A percentile compares a stretch with the other conserved stretches of the same genome.
Evolutionary conservation across 768 basidiomycete species (phyloP).

Genomic region (Leccinum obscurum): DNA sequence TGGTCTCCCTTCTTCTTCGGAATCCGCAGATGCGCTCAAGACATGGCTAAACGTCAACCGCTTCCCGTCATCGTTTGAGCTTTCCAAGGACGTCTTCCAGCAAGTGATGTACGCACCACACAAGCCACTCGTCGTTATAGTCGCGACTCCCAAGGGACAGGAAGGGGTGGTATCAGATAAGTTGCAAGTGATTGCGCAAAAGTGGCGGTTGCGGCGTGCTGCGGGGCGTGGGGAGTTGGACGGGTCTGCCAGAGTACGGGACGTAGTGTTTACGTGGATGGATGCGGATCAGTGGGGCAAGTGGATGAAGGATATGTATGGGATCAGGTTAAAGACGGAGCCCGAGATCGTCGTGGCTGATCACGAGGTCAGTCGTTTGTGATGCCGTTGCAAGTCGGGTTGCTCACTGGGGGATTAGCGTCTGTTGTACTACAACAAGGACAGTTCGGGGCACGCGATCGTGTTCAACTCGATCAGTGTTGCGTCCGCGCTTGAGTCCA

Average conservation of each 20-base stretch:
- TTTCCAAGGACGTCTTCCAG: constrained; percentile 79
- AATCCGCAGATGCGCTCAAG: constrained; percentile 25
- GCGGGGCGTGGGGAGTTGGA: background rate
- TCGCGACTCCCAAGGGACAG: constrained; percentile 42
- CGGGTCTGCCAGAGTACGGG: constrained; percentile 29
- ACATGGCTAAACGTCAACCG: constrained; percentile 69
- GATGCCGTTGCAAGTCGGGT: background rate
- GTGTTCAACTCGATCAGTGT: constrained; percentile 56
- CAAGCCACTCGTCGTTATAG: constrained; percentile 77
- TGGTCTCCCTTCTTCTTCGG: constrained; percentile 9
- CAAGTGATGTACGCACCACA: constrained; percentile 82
- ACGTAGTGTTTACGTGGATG: constrained; percentile 89
- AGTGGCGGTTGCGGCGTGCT: constrained; percentile 48
- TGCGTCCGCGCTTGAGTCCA: constrained; percentile 70
- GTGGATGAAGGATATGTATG: constrained; percentile 94
- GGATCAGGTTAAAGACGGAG: constrained; percentile 41
- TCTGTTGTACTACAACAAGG: constrained; percentile 75
- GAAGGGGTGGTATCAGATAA: constrained; percentile 45
- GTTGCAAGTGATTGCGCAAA: constrained; percentile 52
- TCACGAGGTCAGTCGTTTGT: constrained; percentile 44
- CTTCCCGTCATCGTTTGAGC: constrained; percentile 71
- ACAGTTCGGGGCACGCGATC: constrained; percentile 54
- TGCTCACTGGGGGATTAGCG: constrained; percentile 33
- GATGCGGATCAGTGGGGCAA: constrained; percentile 79
- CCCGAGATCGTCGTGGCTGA: constrained; percentile 70